Base-by-base conservation (phyloP, 768 basidiomycete species). In the Mycena belliarum region DNA sequence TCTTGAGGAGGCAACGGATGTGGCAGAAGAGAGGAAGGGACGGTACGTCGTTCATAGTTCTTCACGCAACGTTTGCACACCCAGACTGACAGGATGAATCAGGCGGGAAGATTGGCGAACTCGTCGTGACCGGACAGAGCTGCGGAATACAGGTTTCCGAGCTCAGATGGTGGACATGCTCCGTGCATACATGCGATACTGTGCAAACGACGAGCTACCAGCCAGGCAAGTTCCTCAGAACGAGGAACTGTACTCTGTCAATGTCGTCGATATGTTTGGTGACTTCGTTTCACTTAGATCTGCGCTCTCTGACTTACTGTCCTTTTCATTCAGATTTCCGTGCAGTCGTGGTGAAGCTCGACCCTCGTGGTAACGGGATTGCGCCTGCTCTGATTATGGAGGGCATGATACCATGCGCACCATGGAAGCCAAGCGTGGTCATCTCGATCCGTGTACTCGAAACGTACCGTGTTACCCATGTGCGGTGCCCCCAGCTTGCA, bases 381-480 rank as follows among this genome's bases (percentile, higher is more conserved):
- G 32, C 47, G 6, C 20, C 47, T 20, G 29, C 47, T 18, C 29
- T 35, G 6, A 48, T 48, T 6, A 18, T 33, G n/a, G 8, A 48
- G 18, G 49, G 50, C 2, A 26, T 52, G 10, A 28, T 64, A 20
- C 58, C 59, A 3, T 52, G 55, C 37, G 61, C 63, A 1, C 59
- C 63, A 4, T 42, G 42, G 24, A 32, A 3, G 23, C 63, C 60
- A 2, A 37, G 38, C 16, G 46, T 52, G 23, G 60, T 55, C 3
- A 49, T 64, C 25, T 26, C 21, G 16, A 32, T 58, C 20, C 55
- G 47, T 8, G 47, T 56, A 9, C 55, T 64, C n/a, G 53, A 61
- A 33, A n/a, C 49, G 9, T 66, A 51, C 28, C 63, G 61, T 6
- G 38, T 44, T 8, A 33, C 59, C 2, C 53, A 50, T 20, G 44